A percentile compares a stretch with the other conserved stretches of the same genome.
Evolutionary conservation across 2,329 filamentous ascomycete genomes (phyloP).

Genomic region (Trichophyton verrucosum): DNA sequence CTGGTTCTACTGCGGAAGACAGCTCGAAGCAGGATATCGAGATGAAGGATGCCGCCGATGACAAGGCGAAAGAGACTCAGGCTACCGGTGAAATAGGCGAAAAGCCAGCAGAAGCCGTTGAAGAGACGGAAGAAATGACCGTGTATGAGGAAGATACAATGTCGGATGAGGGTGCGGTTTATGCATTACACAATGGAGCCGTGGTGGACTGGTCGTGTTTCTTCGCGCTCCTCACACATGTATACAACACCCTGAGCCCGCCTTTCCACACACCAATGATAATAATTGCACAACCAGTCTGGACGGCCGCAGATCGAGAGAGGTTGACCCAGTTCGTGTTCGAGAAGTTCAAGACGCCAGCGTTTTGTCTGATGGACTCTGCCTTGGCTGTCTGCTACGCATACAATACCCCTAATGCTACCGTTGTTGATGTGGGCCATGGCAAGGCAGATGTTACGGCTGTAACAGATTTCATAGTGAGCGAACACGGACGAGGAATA

Average conservation of each 20-base stretch:
- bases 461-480: slow-evolving; percentile 67
- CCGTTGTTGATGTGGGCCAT: slow-evolving; percentile 80
- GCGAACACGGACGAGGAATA: slow-evolving; percentile 53
- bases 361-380: slow-evolving; percentile 79
- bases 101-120: slow-evolving; percentile 17
- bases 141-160: slow-evolving; percentile 82
- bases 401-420: slow-evolving; percentile 70
- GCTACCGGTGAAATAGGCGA: slow-evolving; percentile 15
- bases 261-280: slow-evolving; percentile 91
- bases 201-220: slow-evolving; percentile 89
- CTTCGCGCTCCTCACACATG: slow-evolving; percentile 82
- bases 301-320: slow-evolving; percentile 80
- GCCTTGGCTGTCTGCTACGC: slow-evolving; percentile 69
- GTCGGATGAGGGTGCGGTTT: slow-evolving; percentile 78
- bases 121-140: slow-evolving; percentile 33
- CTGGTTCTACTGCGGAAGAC: slow-evolving; percentile 2
- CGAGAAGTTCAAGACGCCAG: slow-evolving; percentile 90
- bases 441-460: slow-evolving; percentile 89
- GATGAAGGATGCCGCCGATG: slow-evolving; percentile 32
- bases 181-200: slow-evolving; percentile 67
- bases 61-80: slow-evolving; percentile 9
- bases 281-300: slow-evolving; percentile 77
- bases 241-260: slow-evolving; percentile 77
- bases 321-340: slow-evolving; percentile 87
- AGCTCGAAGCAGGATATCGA: slow-evolving; percentile 30